Evolutionary conservation across 257 asterid genomes (phyloP).

Genomic region (Anisodus acutangulus): DNA sequence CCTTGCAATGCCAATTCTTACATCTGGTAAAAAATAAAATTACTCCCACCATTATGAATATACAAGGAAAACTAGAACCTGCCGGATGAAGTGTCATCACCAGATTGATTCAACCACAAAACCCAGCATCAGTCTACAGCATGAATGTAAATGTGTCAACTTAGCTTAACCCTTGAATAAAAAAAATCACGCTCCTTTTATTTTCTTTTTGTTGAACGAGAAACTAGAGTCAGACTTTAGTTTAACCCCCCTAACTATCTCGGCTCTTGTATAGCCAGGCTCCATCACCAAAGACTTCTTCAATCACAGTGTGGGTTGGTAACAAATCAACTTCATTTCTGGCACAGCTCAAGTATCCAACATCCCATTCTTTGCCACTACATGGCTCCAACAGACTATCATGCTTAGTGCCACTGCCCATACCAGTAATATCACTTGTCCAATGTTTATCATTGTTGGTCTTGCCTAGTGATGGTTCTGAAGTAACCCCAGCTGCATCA

Average conservation of each 20-base stretch:
- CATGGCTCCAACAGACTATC: conserved; percentile 36
- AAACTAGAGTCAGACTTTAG: background rate
- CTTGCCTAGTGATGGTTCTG: conserved; percentile 28
- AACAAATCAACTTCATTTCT: conserved; percentile 46
- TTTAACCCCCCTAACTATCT: conserved; percentile 33
- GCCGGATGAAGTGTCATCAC: background rate
- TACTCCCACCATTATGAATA: background rate
- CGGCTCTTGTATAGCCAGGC: conserved; percentile 37
- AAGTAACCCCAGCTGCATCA: conserved; percentile 20
- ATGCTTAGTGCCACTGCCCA: conserved; percentile 27
- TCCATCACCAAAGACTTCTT: conserved; percentile 56
- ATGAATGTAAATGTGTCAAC: background rate
- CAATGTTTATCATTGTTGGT: conserved; percentile 30
- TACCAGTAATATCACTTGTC: conserved; percentile 25
- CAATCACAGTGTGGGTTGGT: conserved; percentile 52
- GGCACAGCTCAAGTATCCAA: conserved; percentile 38
- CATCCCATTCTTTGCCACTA: conserved; percentile 48
- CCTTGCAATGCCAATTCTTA: conserved; percentile 17
- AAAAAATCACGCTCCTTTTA: background rate
- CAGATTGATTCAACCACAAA: background rate
- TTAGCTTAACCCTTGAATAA: conserved; percentile 23
- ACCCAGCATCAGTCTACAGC: no score
- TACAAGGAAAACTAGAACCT: conserved; percentile 23
- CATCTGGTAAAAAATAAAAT: background rate
- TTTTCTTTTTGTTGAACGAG: background rate